Conservation (phyloP, 225 moss, liverwort and hornwort genomes). For the Thuidium tamariscinum region DNA sequence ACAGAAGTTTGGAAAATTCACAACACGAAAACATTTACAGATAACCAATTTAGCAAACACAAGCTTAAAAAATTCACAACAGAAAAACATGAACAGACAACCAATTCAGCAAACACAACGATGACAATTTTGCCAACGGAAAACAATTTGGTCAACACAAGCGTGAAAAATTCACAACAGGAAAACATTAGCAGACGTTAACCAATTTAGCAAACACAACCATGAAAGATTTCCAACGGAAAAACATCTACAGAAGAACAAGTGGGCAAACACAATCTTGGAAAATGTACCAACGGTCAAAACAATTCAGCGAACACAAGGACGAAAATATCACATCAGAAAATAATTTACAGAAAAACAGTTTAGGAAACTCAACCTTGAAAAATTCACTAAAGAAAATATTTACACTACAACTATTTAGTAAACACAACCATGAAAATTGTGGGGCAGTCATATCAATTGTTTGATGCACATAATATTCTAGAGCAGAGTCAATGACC, state of each 20-base stretch:
- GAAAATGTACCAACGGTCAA: background rate
- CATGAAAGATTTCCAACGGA: background rate
- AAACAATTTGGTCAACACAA: background rate
- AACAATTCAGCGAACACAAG: background rate
- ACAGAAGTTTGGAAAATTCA: background rate
- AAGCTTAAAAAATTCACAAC: background rate
- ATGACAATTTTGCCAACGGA: background rate
- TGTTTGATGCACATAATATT: background rate
- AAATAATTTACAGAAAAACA: background rate
- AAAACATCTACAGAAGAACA: background rate
- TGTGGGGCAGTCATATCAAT: background rate
- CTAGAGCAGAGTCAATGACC: background rate
- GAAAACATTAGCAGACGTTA: background rate
- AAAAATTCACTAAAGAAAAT: background rate
- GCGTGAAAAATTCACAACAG: background rate
- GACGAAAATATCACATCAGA: background rate
- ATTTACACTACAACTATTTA: background rate
- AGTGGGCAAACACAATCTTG: background rate
- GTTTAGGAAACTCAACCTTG: background rate
- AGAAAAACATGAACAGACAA: background rate
- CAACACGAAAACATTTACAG: background rate
- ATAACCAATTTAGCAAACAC: background rate
- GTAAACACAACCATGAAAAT: background rate
- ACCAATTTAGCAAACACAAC: background rate
- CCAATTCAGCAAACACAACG: background rate